Conservation (phyloP, 768 basidiomycete species). For the Galerina sulciceps region DNA sequence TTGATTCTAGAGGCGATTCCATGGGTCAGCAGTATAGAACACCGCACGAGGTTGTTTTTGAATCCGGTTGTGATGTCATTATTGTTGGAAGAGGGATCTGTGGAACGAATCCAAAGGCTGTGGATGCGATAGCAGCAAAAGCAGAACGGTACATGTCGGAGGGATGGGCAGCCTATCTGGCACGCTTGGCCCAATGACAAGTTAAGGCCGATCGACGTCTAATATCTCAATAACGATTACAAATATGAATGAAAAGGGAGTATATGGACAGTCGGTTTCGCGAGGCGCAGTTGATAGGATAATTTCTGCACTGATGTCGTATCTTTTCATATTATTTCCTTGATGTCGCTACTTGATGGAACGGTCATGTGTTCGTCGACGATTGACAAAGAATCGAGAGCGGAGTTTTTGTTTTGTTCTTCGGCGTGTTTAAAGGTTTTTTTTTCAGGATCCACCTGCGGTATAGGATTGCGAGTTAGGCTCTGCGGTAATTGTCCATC, state of each 20-base stretch:
- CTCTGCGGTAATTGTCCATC: conserved; percentile 34
- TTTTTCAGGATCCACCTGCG: conserved; percentile 43
- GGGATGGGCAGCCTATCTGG: conserved; percentile 91
- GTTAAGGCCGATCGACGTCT: neutral
- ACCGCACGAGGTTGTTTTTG: conserved; percentile 79
- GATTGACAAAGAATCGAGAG: conserved; percentile 24
- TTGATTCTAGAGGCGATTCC: conserved; percentile 76
- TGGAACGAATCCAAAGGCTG: conserved; percentile 55
- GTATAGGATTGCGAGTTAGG: conserved; percentile 47
- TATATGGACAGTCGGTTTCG: neutral
- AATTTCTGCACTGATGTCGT: neutral
- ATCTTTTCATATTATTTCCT: conserved; percentile 3
- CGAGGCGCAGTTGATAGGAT: neutral
- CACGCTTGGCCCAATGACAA: conserved; percentile 39
- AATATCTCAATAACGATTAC: conserved; percentile 2
- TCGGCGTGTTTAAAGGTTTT: neutral
- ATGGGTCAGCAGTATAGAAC: conserved; percentile 98
- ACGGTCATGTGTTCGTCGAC: conserved; percentile 47
- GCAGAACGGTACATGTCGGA: conserved; percentile 84
- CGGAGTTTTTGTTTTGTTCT: conserved; percentile 13
- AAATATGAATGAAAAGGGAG: neutral
- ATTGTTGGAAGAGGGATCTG: conserved; percentile 97
- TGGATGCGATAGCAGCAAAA: conserved; percentile 55
- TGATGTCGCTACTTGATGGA: conserved; percentile 27
- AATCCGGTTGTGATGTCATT: conserved; percentile 91